A percentile compares a stretch with the other conserved stretches of the same genome.
These are phyloP conservation scores for Talaromyces sp. DNA, from an alignment of 2,329 filamentous ascomycete species.

Conservation along the genomic window DNA sequence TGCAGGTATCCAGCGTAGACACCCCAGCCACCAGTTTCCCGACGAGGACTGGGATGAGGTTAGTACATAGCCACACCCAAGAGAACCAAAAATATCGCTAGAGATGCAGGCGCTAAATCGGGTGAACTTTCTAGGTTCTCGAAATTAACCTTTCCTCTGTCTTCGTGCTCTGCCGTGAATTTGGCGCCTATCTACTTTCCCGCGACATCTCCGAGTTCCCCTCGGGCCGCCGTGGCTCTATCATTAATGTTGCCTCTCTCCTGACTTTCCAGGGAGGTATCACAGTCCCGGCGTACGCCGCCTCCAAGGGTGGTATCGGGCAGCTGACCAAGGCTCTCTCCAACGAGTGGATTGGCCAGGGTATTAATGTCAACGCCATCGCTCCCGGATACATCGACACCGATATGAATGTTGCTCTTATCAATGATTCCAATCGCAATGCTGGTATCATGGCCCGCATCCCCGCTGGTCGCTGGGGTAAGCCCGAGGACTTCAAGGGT, in stretches of 20 bases:
- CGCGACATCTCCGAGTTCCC: conserved; percentile 33
- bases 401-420: conserved; percentile 86
- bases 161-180: conserved; percentile 58
- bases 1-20: conserved; percentile 80
- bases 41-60: conserved; percentile 74
- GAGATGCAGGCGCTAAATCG: background rate
- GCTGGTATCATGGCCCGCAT: conserved; percentile 78
- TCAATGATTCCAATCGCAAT: conserved; percentile 70
- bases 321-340: conserved; percentile 55
- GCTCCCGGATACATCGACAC: conserved; percentile 53
- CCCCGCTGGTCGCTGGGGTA: conserved; percentile 81
- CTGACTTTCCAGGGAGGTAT: conserved; percentile 84
- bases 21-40: conserved; percentile 75
- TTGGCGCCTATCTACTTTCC: conserved; percentile 37
- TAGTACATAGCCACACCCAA: conserved; percentile 8
- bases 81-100: background rate
- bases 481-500: conserved; percentile 85
- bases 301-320: conserved; percentile 39
- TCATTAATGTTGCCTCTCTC: conserved; percentile 84
- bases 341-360: conserved; percentile 53
- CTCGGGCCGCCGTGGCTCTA: conserved; percentile 42
- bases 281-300: conserved; percentile 62
- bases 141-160: conserved; percentile 85
- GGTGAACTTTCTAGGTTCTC: conserved; percentile 58
- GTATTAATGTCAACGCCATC: conserved; percentile 64